Base-by-base conservation (phyloP, 371 early-diverging fungal genomes). In the Rhizopus microsporus region DNA sequence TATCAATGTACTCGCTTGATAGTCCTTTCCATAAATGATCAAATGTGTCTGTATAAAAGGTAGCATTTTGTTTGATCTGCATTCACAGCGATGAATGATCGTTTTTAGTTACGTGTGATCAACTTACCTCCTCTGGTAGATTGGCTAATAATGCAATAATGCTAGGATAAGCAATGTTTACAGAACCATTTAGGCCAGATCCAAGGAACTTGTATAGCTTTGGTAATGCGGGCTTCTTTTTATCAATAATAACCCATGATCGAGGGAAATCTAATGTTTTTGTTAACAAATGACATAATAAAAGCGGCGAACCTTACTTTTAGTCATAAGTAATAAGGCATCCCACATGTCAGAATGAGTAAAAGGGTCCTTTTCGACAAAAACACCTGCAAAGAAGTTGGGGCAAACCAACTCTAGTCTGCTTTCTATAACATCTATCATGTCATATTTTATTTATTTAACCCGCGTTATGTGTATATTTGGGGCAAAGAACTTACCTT, bases 11-110 rank as follows among this genome's bases (percentile, higher is more conserved):
- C 7, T 69, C 71, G 40, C 61, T 77, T 3, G 74, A 67, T 7
- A 86, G 47, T 0, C 90, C 88, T 49, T 78, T 74, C 92, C 91
- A 93, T 53, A 91, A 81, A 53, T 69, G 78, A 3, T 72, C 72
- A 56, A 91, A 87, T 47, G 90, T 75, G 50, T 87, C 83, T 39
- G 63, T 68, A 52, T 73, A 81, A 57, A 89, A 80, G 0, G 74
- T 69, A n/a, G 74, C 61, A 9, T 63, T 71, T 62, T 56, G 54
- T 70, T 56, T 78, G 37, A 59, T 61, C 57, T 38, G 34, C 37
- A 37, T 47, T 23, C n/a, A 52, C 40, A 32, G 13, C 9, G 32
- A 31, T 61, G 53, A 15, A 51, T 56, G 40, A 8, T 7, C 37
- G 23, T 7, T 54, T 56, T 40, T 34, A 9, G 15, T 29, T 39